phyloP scores from a whole-genome alignment of 768 basidiomycete genomes.

The Boletellus sp. region DNA sequence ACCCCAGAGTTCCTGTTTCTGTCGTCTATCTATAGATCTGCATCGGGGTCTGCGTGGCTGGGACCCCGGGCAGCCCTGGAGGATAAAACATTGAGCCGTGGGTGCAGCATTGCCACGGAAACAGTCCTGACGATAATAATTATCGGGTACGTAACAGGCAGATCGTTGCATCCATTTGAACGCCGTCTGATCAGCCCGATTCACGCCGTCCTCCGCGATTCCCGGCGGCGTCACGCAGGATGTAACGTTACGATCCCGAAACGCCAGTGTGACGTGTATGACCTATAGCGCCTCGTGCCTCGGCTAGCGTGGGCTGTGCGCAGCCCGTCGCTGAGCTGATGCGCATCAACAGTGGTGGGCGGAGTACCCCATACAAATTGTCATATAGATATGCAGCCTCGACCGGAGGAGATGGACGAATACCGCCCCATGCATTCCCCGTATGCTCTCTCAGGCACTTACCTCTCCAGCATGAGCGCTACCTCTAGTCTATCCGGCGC shows the following conservation, averaged over 20 bases:
- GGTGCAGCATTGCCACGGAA: conserved; percentile 10
- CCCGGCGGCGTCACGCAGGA: conserved; percentile 18
- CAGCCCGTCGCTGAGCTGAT: conserved; percentile 28
- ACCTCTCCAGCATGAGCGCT: conserved; percentile 43
- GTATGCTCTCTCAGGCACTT: conserved; percentile 31
- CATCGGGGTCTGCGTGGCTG: conserved; percentile 12
- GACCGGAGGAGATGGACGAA: conserved; percentile 41
- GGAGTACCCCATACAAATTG: conserved; percentile 28
- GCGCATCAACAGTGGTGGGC: conserved; percentile 20
- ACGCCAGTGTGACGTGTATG: conserved; percentile 29
- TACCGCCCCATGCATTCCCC: conserved; percentile 31
- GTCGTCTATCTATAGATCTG: conserved; percentile 28
- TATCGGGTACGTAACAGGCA: conserved; percentile 21
- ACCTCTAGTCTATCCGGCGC: conserved; percentile 57
- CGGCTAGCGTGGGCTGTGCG: conserved; percentile 28
- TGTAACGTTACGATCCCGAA: conserved; percentile 30
- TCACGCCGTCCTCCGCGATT: conserved; percentile 25
- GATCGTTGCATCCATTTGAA: conserved; percentile 20
- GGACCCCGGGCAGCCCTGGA: conserved; percentile 11
- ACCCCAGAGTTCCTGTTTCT: conserved; percentile 28
- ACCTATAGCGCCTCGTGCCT: conserved; percentile 28
- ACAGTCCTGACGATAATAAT: conserved; percentile 17
- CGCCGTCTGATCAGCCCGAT: conserved; percentile 25
- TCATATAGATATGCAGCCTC: conserved; percentile 29
- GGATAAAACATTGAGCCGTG: conserved; percentile 6